Percentiles rank a stretch among this genome's conserved stretches.
These are phyloP conservation scores for Coelastrella sp. DNA, from an alignment of 139 green algal genomes.

Conservation along the genomic window DNA sequence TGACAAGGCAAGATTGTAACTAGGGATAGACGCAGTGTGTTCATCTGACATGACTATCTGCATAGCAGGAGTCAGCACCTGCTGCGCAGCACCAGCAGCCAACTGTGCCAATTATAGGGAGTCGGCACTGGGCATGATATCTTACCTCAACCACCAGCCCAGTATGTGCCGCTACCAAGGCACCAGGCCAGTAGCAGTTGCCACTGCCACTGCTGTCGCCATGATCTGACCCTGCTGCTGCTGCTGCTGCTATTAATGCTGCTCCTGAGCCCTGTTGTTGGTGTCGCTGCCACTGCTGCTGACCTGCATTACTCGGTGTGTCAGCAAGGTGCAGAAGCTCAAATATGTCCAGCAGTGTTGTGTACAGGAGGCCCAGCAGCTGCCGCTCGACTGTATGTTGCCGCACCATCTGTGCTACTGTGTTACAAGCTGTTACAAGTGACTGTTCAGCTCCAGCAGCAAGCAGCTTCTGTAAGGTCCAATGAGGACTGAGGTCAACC, in stretches of 20 bases:
- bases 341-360: conserved; percentile 24
- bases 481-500: background rate
- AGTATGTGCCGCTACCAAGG: background rate
- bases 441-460: background rate
- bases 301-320: background rate
- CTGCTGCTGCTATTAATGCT: background rate
- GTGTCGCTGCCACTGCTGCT: background rate
- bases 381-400: conserved; percentile 2
- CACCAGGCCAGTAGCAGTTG: background rate
- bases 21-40: no score
- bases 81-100: no score
- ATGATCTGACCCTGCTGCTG: background rate
- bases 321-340: background rate
- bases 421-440: conserved; percentile 23
- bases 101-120: no score
- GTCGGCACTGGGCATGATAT: no score
- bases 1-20: no score
- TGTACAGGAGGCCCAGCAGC: conserved; percentile 24
- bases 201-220: background rate
- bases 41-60: no score
- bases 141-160: conserved; percentile 12
- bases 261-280: background rate
- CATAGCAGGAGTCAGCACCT: no score
- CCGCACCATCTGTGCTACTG: conserved; percentile 2
- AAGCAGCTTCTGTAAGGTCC: conserved; percentile 6